Evolutionary conservation across 139 green algal genomes (phyloP), one percentile per base, ranked within the genome.

Genomic region (Haematococcus sp.): DNA sequence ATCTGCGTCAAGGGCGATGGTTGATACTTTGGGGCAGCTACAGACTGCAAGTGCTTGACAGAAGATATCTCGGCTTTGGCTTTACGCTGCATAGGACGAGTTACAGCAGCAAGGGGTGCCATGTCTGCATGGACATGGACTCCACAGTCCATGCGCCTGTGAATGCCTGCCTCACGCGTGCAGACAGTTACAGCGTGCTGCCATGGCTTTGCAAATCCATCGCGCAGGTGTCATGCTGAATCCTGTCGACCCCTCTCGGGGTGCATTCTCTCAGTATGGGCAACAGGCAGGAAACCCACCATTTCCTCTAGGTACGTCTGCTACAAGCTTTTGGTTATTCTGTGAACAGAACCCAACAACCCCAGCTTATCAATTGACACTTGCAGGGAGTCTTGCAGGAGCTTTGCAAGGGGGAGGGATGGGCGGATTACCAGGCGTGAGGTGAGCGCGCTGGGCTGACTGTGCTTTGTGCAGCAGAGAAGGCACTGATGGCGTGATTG

Each of bases 401-500:
- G 65, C 75, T 49, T 63, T 80, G 4, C 75, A 80, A 74, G 75
- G 67, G 64, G 68, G 68, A 54, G 68, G 73, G 67, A 70, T 75
- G n/a, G 63, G 52, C 20, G 64, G 68, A 5, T 34, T 76, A 27
- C 70, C 70, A 32, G 76, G 76, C 27, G 76, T 76, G n/a, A 76
- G 76, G 76, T 81, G 34, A 58, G 63, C 15, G 31, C 43, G 46
- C 55, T 43, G 55, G 28, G 7, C 31, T 68, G 61, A 5, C 40
- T 35, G 20, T 61, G 54, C 54, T 61, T 27, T 61, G 54, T 13
- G 54, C 11, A 19, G 40, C 40, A 49, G 7, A 19, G n/a, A n/a
- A n/a, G 7, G 40, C 7, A 49, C 54, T 61, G 54, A 61, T 61
- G 54, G 22, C 22, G 19, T 55, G 15, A 55, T 13, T 4, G 9